Percentiles rank a stretch among this genome's conserved stretches.
Evolutionary conservation across 2,329 filamentous ascomycete species (phyloP).

Genomic region (Boeremia exigua): DNA sequence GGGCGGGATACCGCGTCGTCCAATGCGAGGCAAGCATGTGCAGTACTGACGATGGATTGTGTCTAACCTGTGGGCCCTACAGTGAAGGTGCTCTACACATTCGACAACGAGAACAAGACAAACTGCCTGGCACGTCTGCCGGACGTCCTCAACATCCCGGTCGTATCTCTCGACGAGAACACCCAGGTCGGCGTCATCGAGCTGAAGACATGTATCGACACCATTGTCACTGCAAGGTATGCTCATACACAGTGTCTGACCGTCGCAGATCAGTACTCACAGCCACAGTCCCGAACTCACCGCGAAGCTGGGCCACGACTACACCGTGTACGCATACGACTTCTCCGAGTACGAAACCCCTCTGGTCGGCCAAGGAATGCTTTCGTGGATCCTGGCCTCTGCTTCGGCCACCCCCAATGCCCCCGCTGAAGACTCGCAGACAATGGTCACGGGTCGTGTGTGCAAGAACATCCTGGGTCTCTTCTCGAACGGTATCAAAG

Average conservation of each 20-base stretch:
- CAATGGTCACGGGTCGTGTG: constrained; percentile 86
- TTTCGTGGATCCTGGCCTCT: constrained; percentile 80
- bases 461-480: constrained; percentile 84
- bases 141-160: constrained; percentile 78
- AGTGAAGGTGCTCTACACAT: constrained; percentile 98
- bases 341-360: constrained; percentile 95
- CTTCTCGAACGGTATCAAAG: constrained; percentile 80
- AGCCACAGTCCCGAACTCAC: constrained; percentile 81
- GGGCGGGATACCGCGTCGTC: constrained; percentile 46
- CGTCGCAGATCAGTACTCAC: constrained; percentile 22
- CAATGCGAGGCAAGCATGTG: constrained; percentile 55
- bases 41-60: constrained; percentile 8
- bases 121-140: constrained; percentile 89
- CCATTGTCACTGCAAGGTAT: constrained; percentile 70
- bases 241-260: constrained; percentile 28
- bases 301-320: constrained; percentile 76
- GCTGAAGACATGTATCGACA: constrained; percentile 83
- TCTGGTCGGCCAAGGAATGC: constrained; percentile 91
- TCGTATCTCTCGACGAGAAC: constrained; percentile 78
- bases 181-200: constrained; percentile 87
- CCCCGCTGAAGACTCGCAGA: constrained; percentile 66
- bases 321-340: constrained; percentile 96
- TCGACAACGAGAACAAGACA: constrained; percentile 85
- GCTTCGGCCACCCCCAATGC: constrained; percentile 62
- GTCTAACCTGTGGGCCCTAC: constrained; percentile 32